Conservation (phyloP, 2,329 filamentous ascomycete genomes). For the Cladorrhinum sp. region DNA sequence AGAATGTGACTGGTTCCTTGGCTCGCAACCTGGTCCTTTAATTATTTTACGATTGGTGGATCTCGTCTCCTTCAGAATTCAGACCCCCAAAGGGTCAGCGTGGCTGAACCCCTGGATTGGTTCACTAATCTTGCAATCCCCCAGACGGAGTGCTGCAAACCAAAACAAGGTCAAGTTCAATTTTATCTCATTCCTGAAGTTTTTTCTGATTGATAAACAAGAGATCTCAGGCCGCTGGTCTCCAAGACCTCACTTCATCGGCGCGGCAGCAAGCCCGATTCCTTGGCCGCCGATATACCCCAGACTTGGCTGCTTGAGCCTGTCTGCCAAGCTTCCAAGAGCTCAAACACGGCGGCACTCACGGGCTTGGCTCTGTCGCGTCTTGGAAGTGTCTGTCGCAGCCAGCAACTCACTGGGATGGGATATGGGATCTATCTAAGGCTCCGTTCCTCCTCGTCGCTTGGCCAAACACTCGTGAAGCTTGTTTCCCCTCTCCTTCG, state of each 20-base stretch:
- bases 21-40: too few relatives aligned
- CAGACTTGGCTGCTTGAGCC: conserved; percentile 5
- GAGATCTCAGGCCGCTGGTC: neutral
- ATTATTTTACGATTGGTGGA: neutral
- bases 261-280: neutral
- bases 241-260: neutral
- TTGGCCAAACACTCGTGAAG: conserved; percentile 4
- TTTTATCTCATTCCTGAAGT: neutral
- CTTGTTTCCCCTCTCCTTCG: neutral
- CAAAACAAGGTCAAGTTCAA: neutral
- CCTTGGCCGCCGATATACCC: conserved; percentile 4
- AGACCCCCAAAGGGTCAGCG: neutral
- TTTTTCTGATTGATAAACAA: neutral
- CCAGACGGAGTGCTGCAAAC: neutral
- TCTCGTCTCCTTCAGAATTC: neutral
- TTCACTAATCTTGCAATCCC: neutral
- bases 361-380: conserved; percentile 1
- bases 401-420: neutral
- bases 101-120: neutral
- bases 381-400: neutral
- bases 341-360: neutral
- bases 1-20: neutral
- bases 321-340: neutral
- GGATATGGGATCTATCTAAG: too few relatives aligned
- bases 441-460: neutral